Evolutionary conservation across 768 basidiomycete species (phyloP).

Genomic region (Pleurotus ostreatus): DNA sequence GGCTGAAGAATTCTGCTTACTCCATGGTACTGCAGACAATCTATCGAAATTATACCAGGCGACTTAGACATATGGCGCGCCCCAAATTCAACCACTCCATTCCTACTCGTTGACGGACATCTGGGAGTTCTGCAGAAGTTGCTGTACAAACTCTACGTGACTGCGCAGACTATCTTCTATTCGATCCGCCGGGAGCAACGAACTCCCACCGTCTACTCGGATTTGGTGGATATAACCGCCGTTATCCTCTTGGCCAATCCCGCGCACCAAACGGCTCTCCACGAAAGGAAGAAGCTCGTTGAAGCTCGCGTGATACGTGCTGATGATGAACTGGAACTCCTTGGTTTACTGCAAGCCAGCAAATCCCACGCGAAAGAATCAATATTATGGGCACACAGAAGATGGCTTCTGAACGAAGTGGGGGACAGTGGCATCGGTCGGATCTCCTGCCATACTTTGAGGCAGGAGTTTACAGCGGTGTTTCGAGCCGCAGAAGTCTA

Average conservation of each 20-base stretch:
- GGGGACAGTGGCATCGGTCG: constrained; percentile 19
- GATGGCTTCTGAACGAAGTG: constrained; percentile 48
- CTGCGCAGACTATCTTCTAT: constrained; percentile 33
- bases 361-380: constrained; percentile 61
- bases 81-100: constrained; percentile 27
- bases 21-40: constrained; percentile 25
- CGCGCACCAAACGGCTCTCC: constrained; percentile 65
- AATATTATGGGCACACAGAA: constrained; percentile 66
- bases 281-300: constrained; percentile 53
- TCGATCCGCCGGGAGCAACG: constrained; percentile 15
- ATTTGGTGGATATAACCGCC: constrained; percentile 31
- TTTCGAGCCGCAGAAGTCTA: constrained; percentile 54
- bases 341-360: constrained; percentile 43
- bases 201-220: constrained; percentile 14
- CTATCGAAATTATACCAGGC: constrained; percentile 64
- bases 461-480: constrained; percentile 45
- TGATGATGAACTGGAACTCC: constrained; percentile 43
- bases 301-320: constrained; percentile 29
- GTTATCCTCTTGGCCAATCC: constrained; percentile 65
- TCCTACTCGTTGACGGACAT: constrained; percentile 52
- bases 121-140: constrained; percentile 63
- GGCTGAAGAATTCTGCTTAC: not conserved
- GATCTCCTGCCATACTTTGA: constrained; percentile 32
- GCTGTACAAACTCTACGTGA: constrained; percentile 48
- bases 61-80: constrained; percentile 42